Conservation (phyloP, 169 alveolate species). For the Eimeria necatrix region DNA sequence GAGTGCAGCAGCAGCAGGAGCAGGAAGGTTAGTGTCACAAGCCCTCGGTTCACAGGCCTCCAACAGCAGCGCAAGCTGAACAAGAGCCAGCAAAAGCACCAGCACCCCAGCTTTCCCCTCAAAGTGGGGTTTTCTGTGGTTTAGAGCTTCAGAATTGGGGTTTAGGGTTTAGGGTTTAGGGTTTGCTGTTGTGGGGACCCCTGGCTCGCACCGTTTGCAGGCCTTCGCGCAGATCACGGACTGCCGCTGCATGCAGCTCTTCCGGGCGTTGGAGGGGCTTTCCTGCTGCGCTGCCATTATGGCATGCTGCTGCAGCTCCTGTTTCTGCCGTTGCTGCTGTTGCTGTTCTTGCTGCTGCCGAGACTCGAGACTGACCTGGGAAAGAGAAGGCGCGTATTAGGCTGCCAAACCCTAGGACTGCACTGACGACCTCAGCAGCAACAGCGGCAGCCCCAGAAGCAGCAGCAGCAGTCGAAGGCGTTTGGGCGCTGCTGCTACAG, state of each 20-base stretch:
- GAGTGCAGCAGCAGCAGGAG: background rate
- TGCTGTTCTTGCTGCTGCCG: background rate
- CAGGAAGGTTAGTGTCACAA: background rate
- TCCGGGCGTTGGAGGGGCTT: background rate
- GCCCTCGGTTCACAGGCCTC: background rate
- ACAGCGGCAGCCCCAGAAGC: constrained; percentile 8
- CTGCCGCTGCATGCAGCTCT: constrained; percentile 8
- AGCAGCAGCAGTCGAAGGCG: background rate
- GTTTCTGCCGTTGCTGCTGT: background rate
- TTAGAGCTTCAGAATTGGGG: background rate
- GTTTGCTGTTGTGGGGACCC: background rate
- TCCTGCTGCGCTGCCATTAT: background rate
- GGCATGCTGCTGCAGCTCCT: background rate
- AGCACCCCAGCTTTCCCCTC: background rate
- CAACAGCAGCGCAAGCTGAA: background rate
- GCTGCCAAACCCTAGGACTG: background rate
- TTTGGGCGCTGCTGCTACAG: background rate
- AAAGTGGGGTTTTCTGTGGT: background rate
- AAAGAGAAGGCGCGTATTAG: background rate
- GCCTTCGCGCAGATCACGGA: background rate
- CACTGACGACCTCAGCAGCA: constrained; percentile 5
- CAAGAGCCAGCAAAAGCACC: background rate
- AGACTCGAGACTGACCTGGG: background rate
- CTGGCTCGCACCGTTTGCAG: background rate
- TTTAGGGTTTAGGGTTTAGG: background rate